Conservation (phyloP, 495 filamentous ascomycete species). For the Penicillium argentinense region DNA sequence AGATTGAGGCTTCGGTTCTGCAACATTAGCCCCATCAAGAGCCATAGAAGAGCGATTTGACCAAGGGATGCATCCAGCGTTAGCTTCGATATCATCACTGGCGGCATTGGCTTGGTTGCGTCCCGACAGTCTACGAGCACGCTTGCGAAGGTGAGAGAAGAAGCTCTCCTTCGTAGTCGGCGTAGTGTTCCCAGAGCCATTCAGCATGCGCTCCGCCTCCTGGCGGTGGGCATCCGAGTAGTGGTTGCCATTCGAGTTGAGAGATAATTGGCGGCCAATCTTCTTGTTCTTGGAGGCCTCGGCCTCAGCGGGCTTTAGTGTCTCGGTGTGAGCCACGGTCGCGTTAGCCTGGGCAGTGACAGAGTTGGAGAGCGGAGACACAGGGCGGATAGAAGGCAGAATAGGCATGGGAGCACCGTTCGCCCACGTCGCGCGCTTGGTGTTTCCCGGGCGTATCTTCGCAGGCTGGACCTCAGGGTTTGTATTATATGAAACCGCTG, state of each 20-base stretch:
- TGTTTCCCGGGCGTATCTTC: slow-evolving; percentile 60
- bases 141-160: slow-evolving; percentile 95
- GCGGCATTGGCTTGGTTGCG: slow-evolving; percentile 76
- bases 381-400: slow-evolving; percentile 90
- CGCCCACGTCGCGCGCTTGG: slow-evolving; percentile 85
- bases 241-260: slow-evolving; percentile 91
- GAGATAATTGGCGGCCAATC: slow-evolving; percentile 91
- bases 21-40: slow-evolving; percentile 60
- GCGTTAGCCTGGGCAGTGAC: slow-evolving; percentile 83
- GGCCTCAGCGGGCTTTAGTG: slow-evolving; percentile 29
- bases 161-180: slow-evolving; percentile 79
- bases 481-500: slow-evolving; percentile 55
- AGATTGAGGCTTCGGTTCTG: slow-evolving; percentile 51
- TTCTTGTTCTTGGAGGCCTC: slow-evolving; percentile 75
- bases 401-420: slow-evolving; percentile 97
- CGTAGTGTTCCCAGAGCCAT: slow-evolving; percentile 72
- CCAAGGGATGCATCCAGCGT: slow-evolving; percentile 89
- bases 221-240: slow-evolving; percentile 84
- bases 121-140: slow-evolving; percentile 88
- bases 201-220: slow-evolving; percentile 88
- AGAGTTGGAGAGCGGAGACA: slow-evolving; percentile 88
- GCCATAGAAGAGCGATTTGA: slow-evolving; percentile 81
- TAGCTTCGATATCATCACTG: slow-evolving; percentile 85
- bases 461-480: slow-evolving; percentile 43
- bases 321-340: slow-evolving; percentile 30